phyloP scores from a whole-genome alignment of 1,284 basidiomycete species.

The Lentinula novae-zelandiae region DNA sequence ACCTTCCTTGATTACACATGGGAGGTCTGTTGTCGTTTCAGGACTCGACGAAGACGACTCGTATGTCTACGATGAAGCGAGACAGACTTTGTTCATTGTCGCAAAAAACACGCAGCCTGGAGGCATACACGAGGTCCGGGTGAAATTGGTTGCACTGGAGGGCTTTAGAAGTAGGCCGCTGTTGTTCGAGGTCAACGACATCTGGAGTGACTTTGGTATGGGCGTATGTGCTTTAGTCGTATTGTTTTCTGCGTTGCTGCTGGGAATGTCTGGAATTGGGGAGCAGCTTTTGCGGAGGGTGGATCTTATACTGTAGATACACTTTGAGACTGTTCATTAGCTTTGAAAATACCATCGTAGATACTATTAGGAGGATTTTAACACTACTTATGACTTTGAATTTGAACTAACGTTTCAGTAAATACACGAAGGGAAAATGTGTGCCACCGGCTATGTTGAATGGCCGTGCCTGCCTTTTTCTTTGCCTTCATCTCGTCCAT shows the following conservation, averaged over 20 bases:
- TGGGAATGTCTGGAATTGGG: background rate
- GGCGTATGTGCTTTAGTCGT: background rate
- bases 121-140: constrained; percentile 42
- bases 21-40: constrained; percentile 52
- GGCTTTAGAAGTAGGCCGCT: constrained; percentile 33
- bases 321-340: background rate
- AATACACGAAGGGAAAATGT: background rate
- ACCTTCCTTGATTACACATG: constrained; percentile 58
- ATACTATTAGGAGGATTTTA: no score
- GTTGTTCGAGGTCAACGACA: constrained; percentile 52
- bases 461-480: background rate
- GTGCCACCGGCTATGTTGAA: background rate
- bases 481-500: background rate
- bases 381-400: no score
- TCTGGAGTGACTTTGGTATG: constrained; percentile 61
- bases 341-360: background rate
- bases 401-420: no score
- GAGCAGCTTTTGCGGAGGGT: background rate
- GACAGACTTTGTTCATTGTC: constrained; percentile 69
- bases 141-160: constrained; percentile 45
- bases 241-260: background rate
- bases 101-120: constrained; percentile 40
- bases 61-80: constrained; percentile 50
- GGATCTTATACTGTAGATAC: background rate
- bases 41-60: constrained; percentile 45